Evolutionary conservation across 2,329 filamentous ascomycete species (phyloP).

Genomic region (Orbilia ellipsospora): DNA sequence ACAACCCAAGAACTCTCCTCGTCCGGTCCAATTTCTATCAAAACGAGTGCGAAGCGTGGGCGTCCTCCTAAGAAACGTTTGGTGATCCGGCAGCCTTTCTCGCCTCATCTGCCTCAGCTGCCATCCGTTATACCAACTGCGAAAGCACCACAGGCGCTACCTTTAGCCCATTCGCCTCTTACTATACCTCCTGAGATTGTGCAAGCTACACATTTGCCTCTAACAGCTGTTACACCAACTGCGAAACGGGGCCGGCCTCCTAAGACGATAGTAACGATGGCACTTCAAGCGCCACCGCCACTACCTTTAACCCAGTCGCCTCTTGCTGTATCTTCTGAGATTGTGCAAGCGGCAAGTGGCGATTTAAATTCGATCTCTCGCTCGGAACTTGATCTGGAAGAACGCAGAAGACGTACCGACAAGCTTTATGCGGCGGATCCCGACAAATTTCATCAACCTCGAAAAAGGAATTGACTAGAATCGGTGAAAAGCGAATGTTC

Average conservation of each 20-base stretch:
- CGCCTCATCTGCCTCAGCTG: not conserved
- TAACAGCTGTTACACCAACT: too few species aligned
- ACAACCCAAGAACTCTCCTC: not conserved
- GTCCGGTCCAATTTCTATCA: not conserved
- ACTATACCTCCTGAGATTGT: not conserved
- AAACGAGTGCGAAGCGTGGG: not conserved
- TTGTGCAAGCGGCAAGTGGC: not conserved
- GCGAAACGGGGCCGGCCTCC: not conserved
- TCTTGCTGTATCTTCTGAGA: not conserved
- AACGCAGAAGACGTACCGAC: not conserved
- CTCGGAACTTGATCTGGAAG: not conserved
- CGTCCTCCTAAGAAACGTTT: not conserved
- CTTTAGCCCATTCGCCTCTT: not conserved
- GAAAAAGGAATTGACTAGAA: not conserved
- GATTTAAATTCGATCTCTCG: not conserved
- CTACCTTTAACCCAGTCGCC: not conserved
- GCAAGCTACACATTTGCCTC: not conserved
- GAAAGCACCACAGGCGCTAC: not conserved
- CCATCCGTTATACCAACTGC: not conserved
- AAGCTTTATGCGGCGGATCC: not conserved
- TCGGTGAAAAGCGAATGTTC: not conserved
- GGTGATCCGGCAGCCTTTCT: not conserved
- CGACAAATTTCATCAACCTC: not conserved
- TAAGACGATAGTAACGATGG: not conserved
- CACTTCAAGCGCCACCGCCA: not conserved